Conservation (phyloP, 2,329 filamentous ascomycete species). For the Penicillium sp. region DNA sequence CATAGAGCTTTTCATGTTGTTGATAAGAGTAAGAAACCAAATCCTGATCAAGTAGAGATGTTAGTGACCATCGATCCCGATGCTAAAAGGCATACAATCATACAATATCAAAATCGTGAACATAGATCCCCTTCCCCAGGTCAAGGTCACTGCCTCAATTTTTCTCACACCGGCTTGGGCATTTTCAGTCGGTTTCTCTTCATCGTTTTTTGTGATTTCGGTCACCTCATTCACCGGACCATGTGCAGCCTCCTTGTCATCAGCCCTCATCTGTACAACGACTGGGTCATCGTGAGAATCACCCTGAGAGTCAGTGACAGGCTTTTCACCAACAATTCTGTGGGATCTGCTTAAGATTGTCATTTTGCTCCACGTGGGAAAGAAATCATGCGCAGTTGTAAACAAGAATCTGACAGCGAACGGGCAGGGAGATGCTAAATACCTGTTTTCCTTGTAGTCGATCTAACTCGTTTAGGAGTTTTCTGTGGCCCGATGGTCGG, state of each 20-base stretch:
- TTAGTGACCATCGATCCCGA: background rate
- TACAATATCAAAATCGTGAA: conserved; percentile 7
- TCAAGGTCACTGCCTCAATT: conserved; percentile 7
- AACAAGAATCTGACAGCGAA: background rate
- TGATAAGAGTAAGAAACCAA: conserved; percentile 45
- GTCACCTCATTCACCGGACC: background rate
- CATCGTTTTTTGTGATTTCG: background rate
- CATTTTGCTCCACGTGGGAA: background rate
- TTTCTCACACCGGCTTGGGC: conserved; percentile 8
- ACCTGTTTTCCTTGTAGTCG: background rate
- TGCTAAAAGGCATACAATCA: background rate
- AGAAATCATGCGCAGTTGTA: background rate
- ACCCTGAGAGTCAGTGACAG: background rate
- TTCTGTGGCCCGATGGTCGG: background rate
- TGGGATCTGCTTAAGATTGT: conserved; percentile 4
- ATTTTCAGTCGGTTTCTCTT: conserved; percentile 2
- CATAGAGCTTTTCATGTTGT: conserved; percentile 43
- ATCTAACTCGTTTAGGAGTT: background rate
- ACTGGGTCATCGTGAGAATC: background rate
- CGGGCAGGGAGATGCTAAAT: background rate
- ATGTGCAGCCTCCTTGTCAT: conserved; percentile 10
- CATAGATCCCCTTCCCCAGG: conserved; percentile 4
- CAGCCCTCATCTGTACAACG: background rate
- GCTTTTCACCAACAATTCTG: conserved; percentile 4
- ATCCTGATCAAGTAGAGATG: conserved; percentile 34